phyloP scores from a whole-genome alignment of 331 rosid genomes.

The Cydonia oblonga region DNA sequence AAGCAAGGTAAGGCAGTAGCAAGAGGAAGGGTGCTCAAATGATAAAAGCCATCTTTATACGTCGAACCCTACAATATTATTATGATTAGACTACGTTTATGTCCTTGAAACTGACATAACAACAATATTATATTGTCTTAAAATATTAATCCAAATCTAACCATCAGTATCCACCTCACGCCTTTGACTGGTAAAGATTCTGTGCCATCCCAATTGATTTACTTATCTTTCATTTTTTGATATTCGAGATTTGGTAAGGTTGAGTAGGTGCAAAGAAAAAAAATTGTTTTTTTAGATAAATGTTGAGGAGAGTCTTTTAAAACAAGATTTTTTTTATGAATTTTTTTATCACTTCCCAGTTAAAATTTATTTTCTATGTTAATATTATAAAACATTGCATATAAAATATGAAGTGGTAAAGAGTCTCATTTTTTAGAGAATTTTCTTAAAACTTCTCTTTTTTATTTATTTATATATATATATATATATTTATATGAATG shows the following conservation, averaged over 20 bases:
- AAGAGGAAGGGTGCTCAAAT: constrained; percentile 12
- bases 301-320: too few relatives aligned
- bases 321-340: rapidly evolving
- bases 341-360: rapidly evolving
- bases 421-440: too few relatives aligned
- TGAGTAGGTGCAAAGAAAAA: not conserved
- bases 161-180: constrained; percentile 15
- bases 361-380: too few relatives aligned
- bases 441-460: too few relatives aligned
- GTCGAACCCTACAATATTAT: constrained; percentile 14
- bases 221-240: constrained; percentile 16
- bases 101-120: constrained; percentile 27
- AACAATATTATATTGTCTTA: constrained; percentile 22
- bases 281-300: not conserved
- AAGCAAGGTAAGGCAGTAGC: constrained; percentile 18
- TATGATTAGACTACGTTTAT: constrained; percentile 19
- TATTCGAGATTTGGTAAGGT: not conserved
- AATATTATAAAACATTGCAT: too few relatives aligned
- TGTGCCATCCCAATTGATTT: constrained; percentile 32
- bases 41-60: constrained; percentile 3
- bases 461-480: too few relatives aligned
- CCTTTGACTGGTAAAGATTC: constrained; percentile 70
- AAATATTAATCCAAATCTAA: constrained; percentile 32
- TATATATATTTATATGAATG: not conserved
- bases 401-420: too few relatives aligned